Evolutionary conservation across 495 filamentous ascomycete species (phyloP).

Genomic region (Haplographium delicatum): DNA sequence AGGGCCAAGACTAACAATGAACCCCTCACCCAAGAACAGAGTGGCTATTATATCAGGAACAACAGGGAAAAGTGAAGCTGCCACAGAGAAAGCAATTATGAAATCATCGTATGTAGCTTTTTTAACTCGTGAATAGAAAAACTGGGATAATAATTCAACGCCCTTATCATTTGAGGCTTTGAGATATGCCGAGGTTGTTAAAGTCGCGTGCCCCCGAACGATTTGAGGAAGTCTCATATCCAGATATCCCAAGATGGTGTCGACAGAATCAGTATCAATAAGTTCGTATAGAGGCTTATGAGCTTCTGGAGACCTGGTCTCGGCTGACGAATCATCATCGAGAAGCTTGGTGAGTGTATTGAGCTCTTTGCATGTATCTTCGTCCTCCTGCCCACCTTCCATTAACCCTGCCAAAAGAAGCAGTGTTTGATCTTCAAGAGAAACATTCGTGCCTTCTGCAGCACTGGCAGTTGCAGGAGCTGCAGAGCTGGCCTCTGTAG

Average conservation of each 20-base stretch:
- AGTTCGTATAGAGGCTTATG: conserved; percentile 50
- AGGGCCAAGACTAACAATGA: conserved; percentile 62
- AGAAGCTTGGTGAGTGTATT: conserved; percentile 45
- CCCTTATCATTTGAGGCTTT: conserved; percentile 67
- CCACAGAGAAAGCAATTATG: conserved; percentile 80
- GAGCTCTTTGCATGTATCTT: conserved; percentile 44
- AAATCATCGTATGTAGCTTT: conserved; percentile 52
- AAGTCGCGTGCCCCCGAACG: conserved; percentile 66
- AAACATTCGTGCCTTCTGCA: conserved; percentile 5
- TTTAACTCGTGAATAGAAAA: conserved; percentile 50
- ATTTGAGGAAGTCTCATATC: conserved; percentile 67
- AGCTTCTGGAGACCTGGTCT: conserved; percentile 23
- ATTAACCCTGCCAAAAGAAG: conserved; percentile 48
- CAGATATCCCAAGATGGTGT: conserved; percentile 70
- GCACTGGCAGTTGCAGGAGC: neutral
- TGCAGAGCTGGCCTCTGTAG: too few species aligned
- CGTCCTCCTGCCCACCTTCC: conserved; percentile 52
- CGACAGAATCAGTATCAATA: conserved; percentile 72
- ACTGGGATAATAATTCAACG: conserved; percentile 55
- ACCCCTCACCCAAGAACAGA: conserved; percentile 81
- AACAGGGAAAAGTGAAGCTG: conserved; percentile 80
- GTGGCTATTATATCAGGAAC: conserved; percentile 61
- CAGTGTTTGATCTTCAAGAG: conserved; percentile 39
- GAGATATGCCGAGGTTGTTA: conserved; percentile 75
- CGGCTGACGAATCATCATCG: conserved; percentile 36